A percentile compares a stretch with the other conserved stretches of the same genome.
phyloP scores from a whole-genome alignment of 2,329 filamentous ascomycete species.

The Nigrospora sphaerica region DNA sequence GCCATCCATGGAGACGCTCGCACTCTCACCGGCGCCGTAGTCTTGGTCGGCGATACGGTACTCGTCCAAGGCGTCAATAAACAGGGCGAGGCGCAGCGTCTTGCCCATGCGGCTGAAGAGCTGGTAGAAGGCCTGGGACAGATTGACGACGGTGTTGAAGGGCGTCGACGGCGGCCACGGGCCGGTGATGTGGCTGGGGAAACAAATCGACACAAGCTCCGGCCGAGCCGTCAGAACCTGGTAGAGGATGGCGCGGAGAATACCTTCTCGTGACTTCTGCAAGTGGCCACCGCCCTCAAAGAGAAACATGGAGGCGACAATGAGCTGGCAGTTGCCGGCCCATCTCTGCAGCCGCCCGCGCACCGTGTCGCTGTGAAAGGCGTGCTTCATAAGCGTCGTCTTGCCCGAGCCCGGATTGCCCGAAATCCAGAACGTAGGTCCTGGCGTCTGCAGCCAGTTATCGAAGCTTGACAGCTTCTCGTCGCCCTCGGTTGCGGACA shows the following conservation, averaged over 20 bases:
- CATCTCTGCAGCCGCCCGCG: conserved; percentile 1
- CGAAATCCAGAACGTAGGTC: conserved; percentile 9
- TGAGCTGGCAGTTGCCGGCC: not conserved
- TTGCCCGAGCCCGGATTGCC: conserved; percentile 12
- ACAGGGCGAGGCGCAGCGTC: conserved; percentile 4
- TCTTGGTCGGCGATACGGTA: conserved; percentile 20
- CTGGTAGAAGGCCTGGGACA: conserved; percentile 19
- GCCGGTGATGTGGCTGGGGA: conserved; percentile 10
- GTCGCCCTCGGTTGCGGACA: not conserved
- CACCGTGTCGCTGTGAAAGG: not conserved
- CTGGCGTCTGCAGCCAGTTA: conserved; percentile 7
- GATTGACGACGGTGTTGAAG: conserved; percentile 16
- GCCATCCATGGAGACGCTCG: conserved; percentile 8
- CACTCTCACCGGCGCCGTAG: conserved; percentile 16
- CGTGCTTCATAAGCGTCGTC: conserved; percentile 10
- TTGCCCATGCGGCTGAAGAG: not conserved
- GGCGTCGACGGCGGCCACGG: conserved; percentile 19
- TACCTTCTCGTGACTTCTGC: conserved; percentile 2
- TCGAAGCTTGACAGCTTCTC: not conserved
- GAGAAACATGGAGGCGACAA: conserved; percentile 1
- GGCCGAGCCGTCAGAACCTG: not conserved
- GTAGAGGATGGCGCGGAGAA: not conserved
- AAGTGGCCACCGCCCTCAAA: conserved; percentile 1
- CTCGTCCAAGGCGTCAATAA: conserved; percentile 22
- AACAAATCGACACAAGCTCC: not conserved